Evolutionary conservation across 129 eudicot genomes (phyloP).

Genomic region (Escallonia rubra): DNA sequence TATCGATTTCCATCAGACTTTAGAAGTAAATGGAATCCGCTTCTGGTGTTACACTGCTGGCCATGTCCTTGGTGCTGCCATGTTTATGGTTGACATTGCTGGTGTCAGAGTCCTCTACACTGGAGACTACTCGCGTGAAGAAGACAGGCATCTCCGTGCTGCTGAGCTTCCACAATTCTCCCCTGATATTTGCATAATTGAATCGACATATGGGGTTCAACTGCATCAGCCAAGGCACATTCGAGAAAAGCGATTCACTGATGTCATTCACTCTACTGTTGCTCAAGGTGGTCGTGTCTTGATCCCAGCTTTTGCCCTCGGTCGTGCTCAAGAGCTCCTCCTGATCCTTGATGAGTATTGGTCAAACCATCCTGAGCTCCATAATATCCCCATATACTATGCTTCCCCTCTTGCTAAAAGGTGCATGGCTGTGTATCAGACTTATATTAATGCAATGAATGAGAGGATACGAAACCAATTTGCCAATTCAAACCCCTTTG

Average conservation of each 20-base stretch:
- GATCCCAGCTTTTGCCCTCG: constrained; percentile 96
- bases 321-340: constrained; percentile 94
- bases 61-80: constrained; percentile 99
- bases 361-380: constrained; percentile 88
- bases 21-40: constrained; percentile 94
- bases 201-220: constrained; percentile 94
- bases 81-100: constrained; percentile 99
- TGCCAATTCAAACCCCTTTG: constrained; percentile 79
- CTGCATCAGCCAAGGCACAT: constrained; percentile 79
- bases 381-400: constrained; percentile 79
- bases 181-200: constrained; percentile 92
- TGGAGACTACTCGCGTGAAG: constrained; percentile 98
- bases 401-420: constrained; percentile 97
- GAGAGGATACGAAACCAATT: constrained; percentile 83
- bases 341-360: constrained; percentile 92
- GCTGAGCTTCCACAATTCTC: constrained; percentile 96
- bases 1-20: constrained; percentile 93
- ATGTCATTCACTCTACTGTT: constrained; percentile 78
- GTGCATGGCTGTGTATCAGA: constrained; percentile 96
- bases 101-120: constrained; percentile 97
- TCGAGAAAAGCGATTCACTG: constrained; percentile 90
- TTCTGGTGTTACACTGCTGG: constrained; percentile 99
- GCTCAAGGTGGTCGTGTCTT: constrained; percentile 93
- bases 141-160: constrained; percentile 95
- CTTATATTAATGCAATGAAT: constrained; percentile 93